Base-by-base conservation (phyloP, 2,329 filamentous ascomycete genomes). In the Myriosclerotinia scirpicola region DNA sequence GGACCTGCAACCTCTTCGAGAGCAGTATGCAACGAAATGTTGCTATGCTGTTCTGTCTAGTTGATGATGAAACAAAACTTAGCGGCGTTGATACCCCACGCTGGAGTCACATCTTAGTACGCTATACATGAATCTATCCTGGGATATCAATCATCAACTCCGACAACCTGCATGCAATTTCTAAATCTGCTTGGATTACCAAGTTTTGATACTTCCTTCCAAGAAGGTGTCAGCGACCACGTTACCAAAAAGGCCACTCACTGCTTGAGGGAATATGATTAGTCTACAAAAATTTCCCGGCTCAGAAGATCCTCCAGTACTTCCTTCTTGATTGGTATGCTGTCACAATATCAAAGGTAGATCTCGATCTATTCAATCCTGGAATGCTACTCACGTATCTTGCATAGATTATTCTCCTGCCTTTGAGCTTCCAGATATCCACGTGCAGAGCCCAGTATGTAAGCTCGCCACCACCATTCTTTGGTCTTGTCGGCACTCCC, bases 131-230 rank as follows among this genome's bases (percentile, higher is more conserved):
- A 40, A 36, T 26, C 20, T 26, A 36, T 61, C 26, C 46, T 61
- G 38, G 44, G 46, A 61, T 61, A 48, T 50, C 30, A 26, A 60
- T 38, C n/a, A n/a, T 50, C 58, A 50, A 36, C 46, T 61, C 58
- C 46, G 46, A 50, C 34, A 50, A 26, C 46, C 50, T 60, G 58
- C 34, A 60, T 50, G 30, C 7, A 50, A 38, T n/a, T 34, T 59
- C 17, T 26, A n/a, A 36, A 12, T 36, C 44, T 14, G n/a, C 17
- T 15, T n/a, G n/a, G 46, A 12, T 22, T 26, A 15, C 20, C 30
- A 38, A 26, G 14, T 15, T 60, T 50, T 12, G 26, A 50, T 38
- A 12, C n/a, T 11, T 38, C n/a, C 20, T 36, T 38, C 5, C 1
- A 12, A 5, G 34, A 38, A 22, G 20, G 22, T 15, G 1, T 36